Evolutionary conservation across 1,284 basidiomycete genomes (phyloP).

Genomic region (Bjerkandera adusta): DNA sequence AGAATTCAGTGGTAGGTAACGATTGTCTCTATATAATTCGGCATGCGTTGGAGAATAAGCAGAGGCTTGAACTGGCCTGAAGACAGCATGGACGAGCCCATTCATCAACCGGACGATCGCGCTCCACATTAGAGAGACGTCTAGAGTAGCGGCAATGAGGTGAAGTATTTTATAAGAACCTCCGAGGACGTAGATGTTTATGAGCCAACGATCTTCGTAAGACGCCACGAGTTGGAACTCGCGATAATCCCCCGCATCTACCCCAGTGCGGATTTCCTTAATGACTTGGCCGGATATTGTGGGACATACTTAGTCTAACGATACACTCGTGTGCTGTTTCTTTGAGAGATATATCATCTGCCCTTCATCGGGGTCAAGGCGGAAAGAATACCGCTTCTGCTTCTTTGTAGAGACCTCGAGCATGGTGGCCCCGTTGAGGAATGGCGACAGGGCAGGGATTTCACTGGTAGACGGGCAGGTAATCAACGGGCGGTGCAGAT

Average conservation of each 20-base stretch:
- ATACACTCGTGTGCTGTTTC: conserved; percentile 73
- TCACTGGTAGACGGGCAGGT: no score
- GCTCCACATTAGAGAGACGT: conserved; percentile 71
- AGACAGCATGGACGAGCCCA: conserved; percentile 59
- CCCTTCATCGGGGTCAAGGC: conserved; percentile 77
- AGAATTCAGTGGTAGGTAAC: no score
- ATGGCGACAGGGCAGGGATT: conserved; percentile 44
- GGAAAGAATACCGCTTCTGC: conserved; percentile 73
- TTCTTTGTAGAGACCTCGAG: conserved; percentile 88
- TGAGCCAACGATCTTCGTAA: conserved; percentile 72
- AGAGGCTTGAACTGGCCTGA: no score
- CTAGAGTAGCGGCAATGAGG: conserved; percentile 74
- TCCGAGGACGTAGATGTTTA: conserved; percentile 74
- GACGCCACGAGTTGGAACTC: conserved; percentile 65
- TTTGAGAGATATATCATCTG: conserved; percentile 85
- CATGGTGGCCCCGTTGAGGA: conserved; percentile 70
- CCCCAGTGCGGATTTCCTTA: conserved; percentile 84
- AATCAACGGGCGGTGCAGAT: no score
- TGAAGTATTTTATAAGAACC: conserved; percentile 91
- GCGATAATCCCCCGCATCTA: conserved; percentile 77
- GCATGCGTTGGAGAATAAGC: no score
- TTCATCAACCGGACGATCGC: conserved; percentile 66
- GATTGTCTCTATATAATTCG: no score
- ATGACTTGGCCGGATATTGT: conserved; percentile 88
- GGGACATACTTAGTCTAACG: conserved; percentile 1